Conservation (phyloP, 768 basidiomycete species). For the Daedaleopsis sinensis region DNA sequence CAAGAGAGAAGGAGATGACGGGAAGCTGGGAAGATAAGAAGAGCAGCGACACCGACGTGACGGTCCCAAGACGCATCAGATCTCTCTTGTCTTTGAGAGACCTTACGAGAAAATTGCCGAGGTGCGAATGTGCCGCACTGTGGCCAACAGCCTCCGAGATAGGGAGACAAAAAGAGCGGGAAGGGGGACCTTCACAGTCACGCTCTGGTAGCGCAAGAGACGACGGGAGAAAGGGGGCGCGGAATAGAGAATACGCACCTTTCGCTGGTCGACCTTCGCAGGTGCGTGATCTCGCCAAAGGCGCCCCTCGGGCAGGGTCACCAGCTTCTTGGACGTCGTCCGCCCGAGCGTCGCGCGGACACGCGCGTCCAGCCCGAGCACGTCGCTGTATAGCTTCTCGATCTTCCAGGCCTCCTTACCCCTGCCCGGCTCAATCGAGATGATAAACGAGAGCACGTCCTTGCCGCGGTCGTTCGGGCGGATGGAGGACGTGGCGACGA, state of each 20-base stretch:
- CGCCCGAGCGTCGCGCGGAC: slow-evolving; percentile 62
- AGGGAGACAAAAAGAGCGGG: neutral
- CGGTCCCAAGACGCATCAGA: slow-evolving; percentile 7
- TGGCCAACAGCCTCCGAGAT: slow-evolving; percentile 7
- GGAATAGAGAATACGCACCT: slow-evolving; percentile 53
- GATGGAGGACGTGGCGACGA: slow-evolving; percentile 82
- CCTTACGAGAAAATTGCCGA: neutral
- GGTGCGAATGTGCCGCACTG: neutral
- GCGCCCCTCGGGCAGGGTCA: slow-evolving; percentile 84
- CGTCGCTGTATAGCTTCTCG: slow-evolving; percentile 93
- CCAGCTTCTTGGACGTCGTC: slow-evolving; percentile 77
- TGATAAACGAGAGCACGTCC: slow-evolving; percentile 88
- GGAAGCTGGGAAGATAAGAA: slow-evolving; percentile 1
- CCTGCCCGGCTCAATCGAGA: slow-evolving; percentile 70
- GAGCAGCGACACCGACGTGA: slow-evolving; percentile 3
- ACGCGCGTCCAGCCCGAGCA: slow-evolving; percentile 82
- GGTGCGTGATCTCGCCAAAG: slow-evolving; percentile 98
- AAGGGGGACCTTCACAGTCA: neutral
- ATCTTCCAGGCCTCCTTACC: slow-evolving; percentile 80
- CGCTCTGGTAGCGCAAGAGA: neutral
- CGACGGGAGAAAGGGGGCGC: neutral
- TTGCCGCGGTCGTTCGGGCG: slow-evolving; percentile 89
- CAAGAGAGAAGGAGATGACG: neutral
- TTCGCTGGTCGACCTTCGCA: slow-evolving; percentile 94
- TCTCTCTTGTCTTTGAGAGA: slow-evolving; percentile 5